Evolutionary conservation across 441 rosid genomes (phyloP), one percentile per base, ranked within the genome.

Genomic region (Erodium moschatum): DNA sequence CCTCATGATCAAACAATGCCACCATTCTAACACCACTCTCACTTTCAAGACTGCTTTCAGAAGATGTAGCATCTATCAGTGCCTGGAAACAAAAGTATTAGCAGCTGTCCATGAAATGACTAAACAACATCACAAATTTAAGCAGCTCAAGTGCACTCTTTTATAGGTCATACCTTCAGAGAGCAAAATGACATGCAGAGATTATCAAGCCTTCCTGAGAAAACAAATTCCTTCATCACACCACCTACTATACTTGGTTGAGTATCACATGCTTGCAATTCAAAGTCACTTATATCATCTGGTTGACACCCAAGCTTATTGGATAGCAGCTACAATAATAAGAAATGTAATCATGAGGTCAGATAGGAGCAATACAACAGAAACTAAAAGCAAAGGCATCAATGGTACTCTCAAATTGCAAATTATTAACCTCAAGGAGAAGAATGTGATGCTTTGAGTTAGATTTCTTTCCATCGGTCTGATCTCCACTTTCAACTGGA

Each of bases 171-270:
- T 83, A 90, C 98, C 96, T 87, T 83, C 20, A 95, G 77, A 76
- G 96, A 90, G 79, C 97, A 90, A 85, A 87, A 92, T 69, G 96
- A 90, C 90, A 86, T 89, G 93, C 99, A 92, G 48, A 95, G 96
- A 79, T 95, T 95, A 80, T 95, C 99, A 19, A 92, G 97, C 83
- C 99, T 86, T 80, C 98, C 99, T 0, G 96, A 89, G 79, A 85
- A 95, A 75, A 95, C 66, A 74, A 92, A 95, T 81, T 95, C 97
- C 81, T 91, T 87, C 42, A 85, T 75, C 71, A 89, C 96, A 80
- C 98, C 98, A 61, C 80, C 99, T 66, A 87, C 80, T 72, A 82
- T 69, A 77, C 96, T 90, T 29, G 90, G 96, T 76, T 95, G 99
- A 70, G 98, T 89, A 78, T 95, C 99, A 72, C 99, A 95, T 64